These are phyloP conservation scores for Ceratocystis huliohia DNA, from an alignment of 2,329 filamentous ascomycete genomes.

Conservation along the genomic window DNA sequence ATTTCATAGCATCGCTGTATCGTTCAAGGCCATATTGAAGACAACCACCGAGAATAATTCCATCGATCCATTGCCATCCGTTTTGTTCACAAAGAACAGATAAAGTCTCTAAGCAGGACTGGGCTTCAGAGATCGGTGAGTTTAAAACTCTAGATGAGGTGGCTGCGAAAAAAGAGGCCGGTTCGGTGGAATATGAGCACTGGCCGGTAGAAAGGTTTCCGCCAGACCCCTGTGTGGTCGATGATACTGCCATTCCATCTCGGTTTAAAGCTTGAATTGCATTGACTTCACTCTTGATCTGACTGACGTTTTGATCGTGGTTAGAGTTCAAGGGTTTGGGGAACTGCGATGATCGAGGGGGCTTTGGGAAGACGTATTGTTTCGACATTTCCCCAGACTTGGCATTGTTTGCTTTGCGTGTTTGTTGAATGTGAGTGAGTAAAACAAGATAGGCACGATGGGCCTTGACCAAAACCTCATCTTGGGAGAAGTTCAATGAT, in stretches of 20 bases:
- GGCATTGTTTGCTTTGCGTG: neutral
- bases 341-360: slow-evolving; percentile 9
- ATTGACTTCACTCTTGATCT: neutral
- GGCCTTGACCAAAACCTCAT: slow-evolving; percentile 1
- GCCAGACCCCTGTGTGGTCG: neutral
- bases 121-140: slow-evolving; percentile 33
- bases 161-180: neutral
- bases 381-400: neutral
- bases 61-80: slow-evolving; percentile 81
- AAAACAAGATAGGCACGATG: slow-evolving; percentile 11
- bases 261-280: neutral
- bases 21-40: slow-evolving; percentile 80
- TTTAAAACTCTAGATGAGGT: neutral
- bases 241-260: neutral
- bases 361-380: slow-evolving; percentile 16
- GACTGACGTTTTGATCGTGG: neutral
- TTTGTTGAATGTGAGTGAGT: neutral
- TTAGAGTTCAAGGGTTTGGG: neutral
- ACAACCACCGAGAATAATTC: slow-evolving; percentile 82
- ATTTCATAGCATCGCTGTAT: slow-evolving; percentile 62
- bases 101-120: slow-evolving; percentile 57
- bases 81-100: slow-evolving; percentile 65
- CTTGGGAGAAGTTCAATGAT: neutral
- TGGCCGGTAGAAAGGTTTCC: neutral
- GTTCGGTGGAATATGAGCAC: neutral